These are phyloP conservation scores for Aplosporella prunicola DNA, from an alignment of 2,329 filamentous ascomycete genomes.

Conservation along the genomic window DNA sequence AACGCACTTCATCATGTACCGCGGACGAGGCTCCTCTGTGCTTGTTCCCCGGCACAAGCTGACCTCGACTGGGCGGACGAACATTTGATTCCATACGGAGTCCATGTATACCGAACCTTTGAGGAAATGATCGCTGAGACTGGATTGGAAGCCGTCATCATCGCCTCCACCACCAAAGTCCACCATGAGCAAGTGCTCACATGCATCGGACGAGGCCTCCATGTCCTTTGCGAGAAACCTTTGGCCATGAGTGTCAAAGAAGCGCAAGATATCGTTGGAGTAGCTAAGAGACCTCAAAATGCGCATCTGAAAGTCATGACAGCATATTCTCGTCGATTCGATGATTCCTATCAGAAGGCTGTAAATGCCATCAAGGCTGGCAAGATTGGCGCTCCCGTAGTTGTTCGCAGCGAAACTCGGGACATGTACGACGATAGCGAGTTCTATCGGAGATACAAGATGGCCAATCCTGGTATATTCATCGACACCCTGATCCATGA, in stretches of 20 bases:
- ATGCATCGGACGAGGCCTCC: slow-evolving; percentile 26
- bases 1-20: slow-evolving; percentile 39
- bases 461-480: slow-evolving; percentile 29
- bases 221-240: slow-evolving; percentile 33
- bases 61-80: slow-evolving; percentile 38
- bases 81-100: slow-evolving; percentile 36
- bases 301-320: slow-evolving; percentile 35
- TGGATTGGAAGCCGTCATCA: slow-evolving; percentile 36
- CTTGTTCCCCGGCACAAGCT: slow-evolving; percentile 36
- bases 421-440: slow-evolving; percentile 20
- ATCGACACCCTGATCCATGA: slow-evolving; percentile 37
- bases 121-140: slow-evolving; percentile 37
- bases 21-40: slow-evolving; percentile 41
- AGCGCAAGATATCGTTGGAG: slow-evolving; percentile 22
- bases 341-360: slow-evolving; percentile 34
- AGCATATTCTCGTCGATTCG: slow-evolving; percentile 39
- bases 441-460: slow-evolving; percentile 7
- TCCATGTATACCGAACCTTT: slow-evolving; percentile 38
- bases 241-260: slow-evolving; percentile 24
- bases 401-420: slow-evolving; percentile 34
- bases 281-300: slow-evolving; percentile 21
- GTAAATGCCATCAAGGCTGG: slow-evolving; percentile 26
- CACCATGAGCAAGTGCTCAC: slow-evolving; percentile 26
- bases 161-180: slow-evolving; percentile 26
- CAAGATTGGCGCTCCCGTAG: slow-evolving; percentile 30